These are phyloP conservation scores for Psilocybe mexicana DNA, from an alignment of 1,284 basidiomycete genomes.

Conservation along the genomic window DNA sequence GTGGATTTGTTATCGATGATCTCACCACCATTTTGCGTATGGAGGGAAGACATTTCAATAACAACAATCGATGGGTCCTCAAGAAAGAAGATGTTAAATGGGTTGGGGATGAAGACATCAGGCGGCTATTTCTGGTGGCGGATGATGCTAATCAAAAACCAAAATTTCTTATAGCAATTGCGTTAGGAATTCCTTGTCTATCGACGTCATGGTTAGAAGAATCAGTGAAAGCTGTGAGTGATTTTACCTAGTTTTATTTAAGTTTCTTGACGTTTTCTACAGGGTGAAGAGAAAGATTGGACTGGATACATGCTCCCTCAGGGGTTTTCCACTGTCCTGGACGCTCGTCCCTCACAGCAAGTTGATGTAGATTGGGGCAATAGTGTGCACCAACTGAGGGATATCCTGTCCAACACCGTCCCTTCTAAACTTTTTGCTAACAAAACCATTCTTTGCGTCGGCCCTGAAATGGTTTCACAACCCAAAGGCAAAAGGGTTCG, in stretches of 20 bases:
- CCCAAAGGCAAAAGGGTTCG: slow-evolving; percentile 41
- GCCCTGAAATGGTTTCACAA: slow-evolving; percentile 53
- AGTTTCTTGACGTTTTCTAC: slow-evolving; percentile 13
- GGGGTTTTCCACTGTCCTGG: slow-evolving; percentile 57
- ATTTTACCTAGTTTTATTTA: neutral
- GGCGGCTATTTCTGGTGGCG: slow-evolving; percentile 70
- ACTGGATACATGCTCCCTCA: slow-evolving; percentile 63
- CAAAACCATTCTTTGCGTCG: slow-evolving; percentile 57
- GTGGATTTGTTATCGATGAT: slow-evolving; percentile 64
- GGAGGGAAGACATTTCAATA: slow-evolving; percentile 45
- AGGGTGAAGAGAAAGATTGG: slow-evolving; percentile 57
- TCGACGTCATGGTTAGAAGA: slow-evolving; percentile 60
- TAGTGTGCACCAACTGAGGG: slow-evolving; percentile 48
- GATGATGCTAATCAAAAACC: slow-evolving; percentile 66
- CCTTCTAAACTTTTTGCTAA: slow-evolving; percentile 55
- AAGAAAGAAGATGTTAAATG: slow-evolving; percentile 48
- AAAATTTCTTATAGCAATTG: slow-evolving; percentile 81
- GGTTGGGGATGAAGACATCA: slow-evolving; percentile 39
- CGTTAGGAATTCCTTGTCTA: slow-evolving; percentile 85
- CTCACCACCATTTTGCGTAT: slow-evolving; percentile 69
- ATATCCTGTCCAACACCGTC: slow-evolving; percentile 59
- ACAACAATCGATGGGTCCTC: slow-evolving; percentile 54
- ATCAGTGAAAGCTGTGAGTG: slow-evolving; percentile 41
- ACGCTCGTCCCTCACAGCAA: slow-evolving; percentile 62
- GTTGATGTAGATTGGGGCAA: slow-evolving; percentile 74